phyloP scores from a whole-genome alignment of 2,329 filamentous ascomycete species.

The Xylaria sp. region DNA sequence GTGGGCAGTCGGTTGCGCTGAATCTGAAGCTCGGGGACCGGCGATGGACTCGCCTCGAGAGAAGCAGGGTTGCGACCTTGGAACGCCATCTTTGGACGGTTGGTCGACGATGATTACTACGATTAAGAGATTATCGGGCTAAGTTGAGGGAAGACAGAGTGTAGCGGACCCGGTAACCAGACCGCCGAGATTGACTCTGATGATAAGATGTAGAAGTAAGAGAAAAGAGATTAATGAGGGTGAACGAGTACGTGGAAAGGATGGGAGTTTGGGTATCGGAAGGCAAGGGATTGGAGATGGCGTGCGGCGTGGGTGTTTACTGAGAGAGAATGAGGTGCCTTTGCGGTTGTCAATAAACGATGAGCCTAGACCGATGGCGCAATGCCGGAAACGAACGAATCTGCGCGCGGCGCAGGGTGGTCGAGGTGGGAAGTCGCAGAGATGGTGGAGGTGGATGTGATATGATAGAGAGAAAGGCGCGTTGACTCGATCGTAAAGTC shows the following conservation, averaged over 20 bases:
- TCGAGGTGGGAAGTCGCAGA: constrained; percentile 14
- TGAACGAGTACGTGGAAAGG: constrained; percentile 2
- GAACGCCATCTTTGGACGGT: constrained; percentile 35
- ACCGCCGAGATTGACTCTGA: not conserved
- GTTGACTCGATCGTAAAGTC: constrained; percentile 6
- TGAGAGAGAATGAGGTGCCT: not conserved
- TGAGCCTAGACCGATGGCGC: constrained; percentile 8
- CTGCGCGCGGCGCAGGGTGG: constrained; percentile 28
- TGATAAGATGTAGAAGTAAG: not conserved
- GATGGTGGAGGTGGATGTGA: constrained; percentile 5
- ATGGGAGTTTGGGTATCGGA: constrained; percentile 2
- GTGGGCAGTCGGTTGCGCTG: constrained; percentile 82
- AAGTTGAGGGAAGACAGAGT: not conserved
- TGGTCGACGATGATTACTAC: not conserved
- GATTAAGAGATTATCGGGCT: not conserved
- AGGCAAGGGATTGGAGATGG: not conserved
- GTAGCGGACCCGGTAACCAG: not conserved
- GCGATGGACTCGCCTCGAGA: constrained; percentile 42
- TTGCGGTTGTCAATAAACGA: constrained; percentile 3
- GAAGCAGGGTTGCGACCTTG: constrained; percentile 20
- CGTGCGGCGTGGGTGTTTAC: not conserved
- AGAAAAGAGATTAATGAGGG: not conserved
- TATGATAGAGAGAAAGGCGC: constrained; percentile 1
- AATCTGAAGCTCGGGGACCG: constrained; percentile 54
- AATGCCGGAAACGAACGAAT: constrained; percentile 26